Percentiles rank a stretch among this genome's conserved stretches.
phyloP scores from a whole-genome alignment of 106 monocot species.

The Iris macrosiphon region DNA sequence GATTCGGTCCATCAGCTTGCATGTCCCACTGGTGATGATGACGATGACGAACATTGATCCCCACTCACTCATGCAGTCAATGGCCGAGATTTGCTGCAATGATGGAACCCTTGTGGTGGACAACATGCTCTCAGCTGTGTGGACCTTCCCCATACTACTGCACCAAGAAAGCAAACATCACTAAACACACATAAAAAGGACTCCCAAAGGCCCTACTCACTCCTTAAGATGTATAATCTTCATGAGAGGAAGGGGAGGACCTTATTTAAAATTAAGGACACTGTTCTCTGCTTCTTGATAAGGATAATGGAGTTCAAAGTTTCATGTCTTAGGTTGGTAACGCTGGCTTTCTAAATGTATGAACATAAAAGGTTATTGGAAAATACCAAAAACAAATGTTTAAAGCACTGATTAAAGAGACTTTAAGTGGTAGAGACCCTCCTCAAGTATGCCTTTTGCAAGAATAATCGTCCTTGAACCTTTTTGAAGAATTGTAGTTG shows the following conservation, averaged over 20 bases:
- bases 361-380: background rate
- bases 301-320: background rate
- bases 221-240: background rate
- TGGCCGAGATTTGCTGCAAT: conserved; percentile 4
- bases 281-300: background rate
- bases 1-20: background rate
- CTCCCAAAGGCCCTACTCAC: background rate
- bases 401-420: background rate
- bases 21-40: conserved; percentile 1
- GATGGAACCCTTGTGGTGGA: background rate
- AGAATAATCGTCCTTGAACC: too few relatives aligned
- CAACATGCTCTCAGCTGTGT: background rate
- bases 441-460: too few relatives aligned
- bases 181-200: background rate
- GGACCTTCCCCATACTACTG: background rate
- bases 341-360: background rate
- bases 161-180: background rate
- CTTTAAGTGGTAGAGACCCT: too few relatives aligned
- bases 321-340: background rate
- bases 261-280: background rate
- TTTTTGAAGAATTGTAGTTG: conserved; percentile 2
- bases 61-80: background rate
- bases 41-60: background rate
- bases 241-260: background rate
- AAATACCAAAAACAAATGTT: background rate